Base-by-base conservation (phyloP, 805 yeast species). In the Danielia oregonensis region DNA sequence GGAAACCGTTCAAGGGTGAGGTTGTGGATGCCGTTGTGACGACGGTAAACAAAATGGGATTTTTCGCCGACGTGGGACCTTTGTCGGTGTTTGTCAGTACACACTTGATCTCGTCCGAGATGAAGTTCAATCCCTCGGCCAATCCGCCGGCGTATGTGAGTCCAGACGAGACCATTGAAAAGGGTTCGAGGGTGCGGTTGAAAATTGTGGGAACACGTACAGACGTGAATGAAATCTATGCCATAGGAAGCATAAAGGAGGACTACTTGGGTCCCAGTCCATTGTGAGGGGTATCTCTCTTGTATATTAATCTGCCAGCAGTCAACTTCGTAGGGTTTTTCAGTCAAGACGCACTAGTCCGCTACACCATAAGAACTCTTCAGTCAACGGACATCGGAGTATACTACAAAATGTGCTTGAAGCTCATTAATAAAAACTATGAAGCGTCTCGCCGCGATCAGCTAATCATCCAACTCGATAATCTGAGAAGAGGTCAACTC, bases 1-100 rank as follows among this genome's bases (percentile, higher is more conserved):
- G 96, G 94, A 85, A 91, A 54, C 98, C 98, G 4, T 93, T 93
- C 66, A 93, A 93, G 64, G 98, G 97, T 23, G 98, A 93, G 63
- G 98, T 93, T 6, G 97, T 93, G 17, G 98, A 93, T 61, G 98
- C 94, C 5, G 80, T 91, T 16, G 97, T 93, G 11, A 85, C 96
- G 10, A 85, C 86, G 21, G 97, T 95, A 31, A 87, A 84, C 60
- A 87, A 78, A 54, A 84, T 91, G 82, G 98, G 98, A 6, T 87
- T 93, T 47, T 93, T 93, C 59, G 97, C 95, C 24, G 97, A 93
- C 61, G 98, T 93, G 18, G 98, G 98, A 0, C 98, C 98, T 11
- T 69, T 93, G 57, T 80, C 89, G 16, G 96, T 93, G 25, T 93
- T 93, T 60, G 94, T 93, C 15, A 85, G 96, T 16, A 88, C 94